phyloP scores from a whole-genome alignment of 768 basidiomycete genomes.

The Pulveroboletus sp. region DNA sequence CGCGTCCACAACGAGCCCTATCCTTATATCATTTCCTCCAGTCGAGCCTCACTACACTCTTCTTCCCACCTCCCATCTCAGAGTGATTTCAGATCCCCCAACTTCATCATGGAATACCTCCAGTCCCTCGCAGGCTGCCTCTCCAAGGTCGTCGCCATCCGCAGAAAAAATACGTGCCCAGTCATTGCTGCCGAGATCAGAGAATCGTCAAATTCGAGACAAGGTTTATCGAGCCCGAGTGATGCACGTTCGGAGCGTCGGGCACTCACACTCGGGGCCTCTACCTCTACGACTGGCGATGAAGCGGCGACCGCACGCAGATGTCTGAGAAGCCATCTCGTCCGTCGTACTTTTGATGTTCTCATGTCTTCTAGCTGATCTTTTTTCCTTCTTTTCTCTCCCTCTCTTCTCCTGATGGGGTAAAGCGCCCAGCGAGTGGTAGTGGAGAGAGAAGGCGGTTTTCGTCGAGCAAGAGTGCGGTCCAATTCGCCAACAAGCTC shows the following conservation, averaged over 20 bases:
- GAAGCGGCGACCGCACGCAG: constrained; percentile 3
- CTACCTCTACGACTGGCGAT: neutral
- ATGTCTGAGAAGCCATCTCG: constrained; percentile 7
- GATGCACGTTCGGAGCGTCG: constrained; percentile 4
- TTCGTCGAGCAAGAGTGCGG: constrained; percentile 8
- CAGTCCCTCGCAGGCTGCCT: constrained; percentile 14
- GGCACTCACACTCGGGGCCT: constrained; percentile 8
- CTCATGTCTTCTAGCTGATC: neutral
- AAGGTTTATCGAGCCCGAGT: constrained; percentile 8
- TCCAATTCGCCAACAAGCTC: constrained; percentile 15
- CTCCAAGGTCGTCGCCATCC: constrained; percentile 21
- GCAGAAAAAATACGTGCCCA: constrained; percentile 11
- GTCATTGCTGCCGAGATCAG: neutral
- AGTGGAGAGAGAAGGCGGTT: constrained; percentile 1
- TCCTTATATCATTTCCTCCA: neutral
- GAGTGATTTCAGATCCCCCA: neutral
- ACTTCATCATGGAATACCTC: constrained; percentile 19
- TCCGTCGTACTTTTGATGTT: constrained; percentile 4
- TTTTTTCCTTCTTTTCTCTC: neutral
- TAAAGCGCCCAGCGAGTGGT: constrained; percentile 3
- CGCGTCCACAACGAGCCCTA: neutral
- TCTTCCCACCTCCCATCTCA: neutral
- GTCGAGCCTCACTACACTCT: neutral
- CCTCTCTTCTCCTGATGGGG: neutral
- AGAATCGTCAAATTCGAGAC: constrained; percentile 8